Evolutionary conservation across 352 stramenopile genomes (phyloP).

Genomic region (Pythium aphanidermatum): DNA sequence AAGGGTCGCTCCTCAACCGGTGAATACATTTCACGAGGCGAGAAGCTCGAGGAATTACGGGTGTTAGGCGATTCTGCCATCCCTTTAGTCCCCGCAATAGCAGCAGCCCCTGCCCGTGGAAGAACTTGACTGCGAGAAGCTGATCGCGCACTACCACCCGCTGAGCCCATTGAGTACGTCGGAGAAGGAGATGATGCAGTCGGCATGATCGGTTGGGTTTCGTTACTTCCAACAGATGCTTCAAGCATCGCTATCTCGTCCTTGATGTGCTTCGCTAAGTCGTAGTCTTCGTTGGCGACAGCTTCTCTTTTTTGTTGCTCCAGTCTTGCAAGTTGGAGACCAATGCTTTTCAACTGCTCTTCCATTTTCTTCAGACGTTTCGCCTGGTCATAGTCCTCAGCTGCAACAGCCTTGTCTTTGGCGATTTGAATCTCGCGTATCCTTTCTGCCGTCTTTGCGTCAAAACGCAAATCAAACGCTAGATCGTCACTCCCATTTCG

Average conservation of each 20-base stretch:
- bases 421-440: slow-evolving; percentile 87
- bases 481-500: no score
- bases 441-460: slow-evolving; percentile 79
- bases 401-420: slow-evolving; percentile 77
- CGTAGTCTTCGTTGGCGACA: slow-evolving; percentile 90
- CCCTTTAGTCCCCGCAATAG: slow-evolving; percentile 26
- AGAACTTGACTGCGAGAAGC: slow-evolving; percentile 38
- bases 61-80: slow-evolving; percentile 4
- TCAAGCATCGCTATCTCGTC: slow-evolving; percentile 77
- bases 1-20: slow-evolving; percentile 25
- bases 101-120: slow-evolving; percentile 27
- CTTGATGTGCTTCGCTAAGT: slow-evolving; percentile 88
- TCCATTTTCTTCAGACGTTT: slow-evolving; percentile 80
- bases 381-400: slow-evolving; percentile 90
- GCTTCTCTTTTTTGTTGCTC: slow-evolving; percentile 86
- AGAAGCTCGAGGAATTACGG: slow-evolving; percentile 42
- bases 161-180: slow-evolving; percentile 6
- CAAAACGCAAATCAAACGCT: slow-evolving; percentile 85
- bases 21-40: slow-evolving; percentile 56
- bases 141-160: slow-evolving; percentile 5
- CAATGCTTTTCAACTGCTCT: slow-evolving; percentile 88
- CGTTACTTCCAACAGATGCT: slow-evolving; percentile 47
- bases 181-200: slow-evolving; percentile 10
- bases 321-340: slow-evolving; percentile 79
- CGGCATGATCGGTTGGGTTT: slow-evolving; percentile 48